Evolutionary conservation across 1,284 basidiomycete species (phyloP).

Genomic region (Ceratobasidium sp.): DNA sequence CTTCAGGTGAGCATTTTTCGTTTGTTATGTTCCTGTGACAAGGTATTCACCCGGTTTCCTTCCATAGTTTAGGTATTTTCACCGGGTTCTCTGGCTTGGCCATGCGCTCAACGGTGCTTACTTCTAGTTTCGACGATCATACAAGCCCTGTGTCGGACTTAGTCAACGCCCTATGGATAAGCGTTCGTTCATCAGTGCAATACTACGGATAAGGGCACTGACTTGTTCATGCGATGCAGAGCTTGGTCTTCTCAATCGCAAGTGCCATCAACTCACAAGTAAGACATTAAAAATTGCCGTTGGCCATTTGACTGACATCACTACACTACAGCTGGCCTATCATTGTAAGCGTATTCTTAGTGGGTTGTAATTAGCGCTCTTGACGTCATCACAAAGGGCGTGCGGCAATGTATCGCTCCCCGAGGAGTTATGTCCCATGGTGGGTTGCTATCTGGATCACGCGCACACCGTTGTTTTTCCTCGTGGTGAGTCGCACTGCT

Average conservation of each 20-base stretch:
- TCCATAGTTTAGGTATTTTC: conserved; percentile 1
- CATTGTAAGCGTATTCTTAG: conserved; percentile 34
- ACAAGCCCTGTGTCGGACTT: conserved; percentile 39
- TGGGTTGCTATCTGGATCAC: conserved; percentile 78
- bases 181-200: conserved; percentile 40
- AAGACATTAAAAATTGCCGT: neutral
- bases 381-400: conserved; percentile 27
- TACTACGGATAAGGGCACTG: neutral
- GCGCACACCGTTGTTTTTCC: conserved; percentile 39
- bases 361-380: neutral
- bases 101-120: neutral
- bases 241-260: conserved; percentile 73
- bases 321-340: conserved; percentile 37
- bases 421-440: conserved; percentile 70
- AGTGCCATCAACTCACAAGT: conserved; percentile 75
- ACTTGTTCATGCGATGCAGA: neutral
- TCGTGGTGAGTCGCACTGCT: conserved; percentile 1
- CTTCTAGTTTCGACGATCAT: neutral
- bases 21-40: neutral
- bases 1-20: conserved; percentile 38
- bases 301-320: neutral
- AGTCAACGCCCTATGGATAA: conserved; percentile 78
- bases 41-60: neutral
- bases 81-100: neutral
- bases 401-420: conserved; percentile 70